phyloP scores from a whole-genome alignment of 1,139 yeast species.

The Yamadazyma dushanensis region DNA sequence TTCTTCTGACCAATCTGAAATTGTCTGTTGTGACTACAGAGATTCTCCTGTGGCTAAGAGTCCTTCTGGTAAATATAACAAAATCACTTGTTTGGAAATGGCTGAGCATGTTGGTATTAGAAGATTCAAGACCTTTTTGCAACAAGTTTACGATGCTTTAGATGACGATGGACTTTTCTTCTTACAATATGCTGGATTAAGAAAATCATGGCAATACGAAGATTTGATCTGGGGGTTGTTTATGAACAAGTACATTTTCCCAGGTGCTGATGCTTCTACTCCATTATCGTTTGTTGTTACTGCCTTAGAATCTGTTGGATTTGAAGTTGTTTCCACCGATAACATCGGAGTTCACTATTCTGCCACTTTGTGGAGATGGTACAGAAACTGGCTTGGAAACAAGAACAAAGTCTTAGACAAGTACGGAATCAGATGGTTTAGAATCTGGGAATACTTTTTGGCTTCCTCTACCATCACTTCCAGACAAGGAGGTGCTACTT shows the following conservation, averaged over 20 bases:
- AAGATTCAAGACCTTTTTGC: constrained; percentile 71
- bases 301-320: constrained; percentile 79
- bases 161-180: constrained; percentile 90
- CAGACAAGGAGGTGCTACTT: constrained; percentile 92
- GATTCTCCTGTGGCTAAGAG: constrained; percentile 75
- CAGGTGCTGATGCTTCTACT: constrained; percentile 97
- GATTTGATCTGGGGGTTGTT: constrained; percentile 93
- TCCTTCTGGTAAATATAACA: constrained; percentile 68
- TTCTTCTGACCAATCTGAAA: constrained; percentile 64
- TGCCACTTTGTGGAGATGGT: constrained; percentile 93
- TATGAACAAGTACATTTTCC: constrained; percentile 95
- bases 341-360: constrained; percentile 93
- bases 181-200: constrained; percentile 86
- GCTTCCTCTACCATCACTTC: constrained; percentile 80
- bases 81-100: constrained; percentile 92
- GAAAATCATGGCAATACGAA: constrained; percentile 94
- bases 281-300: constrained; percentile 83
- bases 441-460: constrained; percentile 92
- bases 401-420: constrained; percentile 72
- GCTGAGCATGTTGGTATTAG: constrained; percentile 96
- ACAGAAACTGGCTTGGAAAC: constrained; percentile 91
- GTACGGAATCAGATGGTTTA: constrained; percentile 88
- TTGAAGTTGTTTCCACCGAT: constrained; percentile 81
- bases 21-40: constrained; percentile 86
- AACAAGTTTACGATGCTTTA: constrained; percentile 80